Base-by-base conservation (phyloP, 2,329 filamentous ascomycete species). In the Dactylellina drechsleri region DNA sequence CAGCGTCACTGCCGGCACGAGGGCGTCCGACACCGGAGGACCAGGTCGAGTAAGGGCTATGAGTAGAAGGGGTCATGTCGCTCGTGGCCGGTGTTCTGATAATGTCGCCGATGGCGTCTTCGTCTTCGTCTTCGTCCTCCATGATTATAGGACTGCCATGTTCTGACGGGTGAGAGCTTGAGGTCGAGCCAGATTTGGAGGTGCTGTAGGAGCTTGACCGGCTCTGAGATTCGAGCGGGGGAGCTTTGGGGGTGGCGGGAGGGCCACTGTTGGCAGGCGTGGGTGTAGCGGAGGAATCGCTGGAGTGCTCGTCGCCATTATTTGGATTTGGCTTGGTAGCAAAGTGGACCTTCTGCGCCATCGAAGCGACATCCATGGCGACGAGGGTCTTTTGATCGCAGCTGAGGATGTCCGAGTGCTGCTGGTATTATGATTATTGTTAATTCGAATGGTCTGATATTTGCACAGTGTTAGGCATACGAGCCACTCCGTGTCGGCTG, bases 1-100 rank as follows among this genome's bases (percentile, higher is more conserved):
- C 83, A 4, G 79, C 67, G 45, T 81, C 80, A 58, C 82, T 76
- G 58, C 84, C 85, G 76, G 82, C 81, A 36, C 81, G 83, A 64
- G 62, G 47, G 31, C 65, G 77, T n/a, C 77, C 43, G 76, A 77
- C 41, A 41, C 54, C 50, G 41, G 41, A 58, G 7, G 68, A 74
- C 67, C 77, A 79, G 1, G 77, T 74, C 79, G 28, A 78, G 70
- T 40, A 77, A 50, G 50, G 77, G 45, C 45, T 80, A 77, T 47
- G 76, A 47, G 60, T 78, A 56, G 66, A 78, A 49, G 60, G 52
- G 76, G 72, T 68, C 71, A 77, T 59, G 66, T 66, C 71, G 57
- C 53, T 75, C 49, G 16, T 64, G 47, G 56, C 61, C 4, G 71
- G 71, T 1, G 71, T 75, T 64, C 71, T 70, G 60, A 74, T 76